Evolutionary conservation across 345 rosid genomes (phyloP), one percentile per base, ranked within the genome.

Genomic region (Salix viminalis): DNA sequence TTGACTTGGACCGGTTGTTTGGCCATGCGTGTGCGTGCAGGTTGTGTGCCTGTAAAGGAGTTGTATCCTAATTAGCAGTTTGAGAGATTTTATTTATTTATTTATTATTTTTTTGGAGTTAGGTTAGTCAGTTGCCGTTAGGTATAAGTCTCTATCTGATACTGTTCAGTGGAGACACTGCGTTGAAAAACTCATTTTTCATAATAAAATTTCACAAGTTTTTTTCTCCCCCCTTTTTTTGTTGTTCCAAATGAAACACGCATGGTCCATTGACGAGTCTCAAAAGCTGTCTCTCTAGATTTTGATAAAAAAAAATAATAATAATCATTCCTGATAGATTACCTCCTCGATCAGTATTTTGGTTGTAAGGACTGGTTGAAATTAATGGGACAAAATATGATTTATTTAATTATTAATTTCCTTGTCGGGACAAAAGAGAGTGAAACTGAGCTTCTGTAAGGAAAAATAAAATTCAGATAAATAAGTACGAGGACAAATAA

Each of bases 1-100:
- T 81, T 84, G 90, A 85, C 85, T 84, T 85, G 80, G 91, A 89
- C 89, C 76, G 89, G 90, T 83, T 85, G 88, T 79, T 89, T 81
- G 78, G 69, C 69, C 77, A 76, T 79, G 86, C 84, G 58, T 50
- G 46, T n/a, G 74, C 66, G 52, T 67, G 77, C 16, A 30, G 56
- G 69, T 26, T 54, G 75, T 2, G 46, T n/a, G 39, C 19, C 14
- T 28, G 23, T 46, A 0, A 19, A 9, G 2, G 74, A 52, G 61
- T 44, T 18, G 58, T 18, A 7, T 21, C 30, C 28, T 19, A 9
- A 24, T 24, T 24, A 14, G 7, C 7, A 36, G 58, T 64, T 34
- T 14, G 13, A 46, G 19, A 5, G 37, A 5, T 7, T 42, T 42
- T 39, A 41, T 41, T 24, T n/a, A 41, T 41, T 24, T n/a, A 9